These are phyloP conservation scores for Lithospermum erythrorhizon DNA, from an alignment of 257 asterid species.

Conservation along the genomic window DNA sequence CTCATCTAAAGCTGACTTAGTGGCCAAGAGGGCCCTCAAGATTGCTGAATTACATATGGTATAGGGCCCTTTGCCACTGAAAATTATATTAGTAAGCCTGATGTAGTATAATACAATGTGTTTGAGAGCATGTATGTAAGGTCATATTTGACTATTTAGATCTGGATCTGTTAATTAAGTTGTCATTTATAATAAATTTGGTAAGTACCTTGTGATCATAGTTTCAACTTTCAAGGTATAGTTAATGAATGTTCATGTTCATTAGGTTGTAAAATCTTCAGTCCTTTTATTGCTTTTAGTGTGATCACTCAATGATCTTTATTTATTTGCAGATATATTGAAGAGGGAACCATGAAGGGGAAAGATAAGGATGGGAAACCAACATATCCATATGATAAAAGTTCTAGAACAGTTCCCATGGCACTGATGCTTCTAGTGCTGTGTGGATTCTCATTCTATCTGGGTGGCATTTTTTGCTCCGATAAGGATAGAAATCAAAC, in stretches of 20 bases:
- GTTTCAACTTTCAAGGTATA: no score
- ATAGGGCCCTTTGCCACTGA: constrained; percentile 17
- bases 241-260: no score
- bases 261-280: no score
- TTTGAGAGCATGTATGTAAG: constrained; percentile 3
- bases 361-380: constrained; percentile 92
- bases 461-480: constrained; percentile 79
- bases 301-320: not conserved
- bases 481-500: constrained; percentile 35
- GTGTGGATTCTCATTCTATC: constrained; percentile 95
- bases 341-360: constrained; percentile 51
- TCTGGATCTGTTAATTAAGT: constrained; percentile 19
- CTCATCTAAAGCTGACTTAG: constrained; percentile 11
- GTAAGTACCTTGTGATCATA: not conserved
- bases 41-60: constrained; percentile 17
- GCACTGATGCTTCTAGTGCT: constrained; percentile 54
- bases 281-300: no score
- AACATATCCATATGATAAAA: constrained; percentile 34
- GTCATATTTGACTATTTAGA: constrained; percentile 23
- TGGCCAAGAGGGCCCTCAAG: constrained; percentile 27
- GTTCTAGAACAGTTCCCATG: constrained; percentile 49
- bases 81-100: not conserved
- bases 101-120: constrained; percentile 4
- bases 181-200: not conserved
- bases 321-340: constrained; percentile 29